Conservation (phyloP, 2,329 filamentous ascomycete genomes). For the Achaetomium macrosporum region DNA sequence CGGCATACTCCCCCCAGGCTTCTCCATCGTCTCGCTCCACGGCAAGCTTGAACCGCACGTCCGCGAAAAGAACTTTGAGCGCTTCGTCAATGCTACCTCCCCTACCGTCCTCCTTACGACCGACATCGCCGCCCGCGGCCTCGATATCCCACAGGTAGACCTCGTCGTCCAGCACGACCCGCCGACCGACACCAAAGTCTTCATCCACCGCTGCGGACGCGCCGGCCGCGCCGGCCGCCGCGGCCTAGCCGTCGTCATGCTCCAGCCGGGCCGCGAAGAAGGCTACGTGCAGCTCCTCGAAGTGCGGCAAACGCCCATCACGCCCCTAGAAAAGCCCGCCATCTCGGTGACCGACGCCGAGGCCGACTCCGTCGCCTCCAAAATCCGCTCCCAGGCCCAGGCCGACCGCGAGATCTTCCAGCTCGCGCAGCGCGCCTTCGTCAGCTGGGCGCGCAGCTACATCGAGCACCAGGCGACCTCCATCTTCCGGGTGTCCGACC, state of each 20-base stretch:
- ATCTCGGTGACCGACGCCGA: slow-evolving; percentile 56
- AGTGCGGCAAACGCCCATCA: slow-evolving; percentile 79
- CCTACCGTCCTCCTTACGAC: slow-evolving; percentile 85
- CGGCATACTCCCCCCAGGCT: slow-evolving; percentile 60
- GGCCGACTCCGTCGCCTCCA: slow-evolving; percentile 37
- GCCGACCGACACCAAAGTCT: slow-evolving; percentile 62
- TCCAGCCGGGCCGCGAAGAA: slow-evolving; percentile 80
- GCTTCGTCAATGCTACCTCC: slow-evolving; percentile 67
- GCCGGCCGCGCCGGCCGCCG: slow-evolving; percentile 84
- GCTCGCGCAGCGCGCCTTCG: slow-evolving; percentile 85
- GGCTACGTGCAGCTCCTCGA: slow-evolving; percentile 85
- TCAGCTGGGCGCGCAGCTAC: slow-evolving; percentile 89
- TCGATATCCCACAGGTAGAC: slow-evolving; percentile 89
- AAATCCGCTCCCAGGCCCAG: slow-evolving; percentile 34
- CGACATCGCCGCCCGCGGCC: slow-evolving; percentile 81
- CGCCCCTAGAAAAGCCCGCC: slow-evolving; percentile 51
- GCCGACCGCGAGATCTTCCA: slow-evolving; percentile 68
- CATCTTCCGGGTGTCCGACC: slow-evolving; percentile 76
- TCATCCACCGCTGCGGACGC: slow-evolving; percentile 87
- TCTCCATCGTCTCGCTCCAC: slow-evolving; percentile 73
- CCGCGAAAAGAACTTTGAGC: slow-evolving; percentile 78
- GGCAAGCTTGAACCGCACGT: slow-evolving; percentile 88
- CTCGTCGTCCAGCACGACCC: slow-evolving; percentile 83
- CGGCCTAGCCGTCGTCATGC: slow-evolving; percentile 77
- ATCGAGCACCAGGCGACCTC: slow-evolving; percentile 84